phyloP scores from a whole-genome alignment of 345 rosid genomes.

The Lepidium africanum region DNA sequence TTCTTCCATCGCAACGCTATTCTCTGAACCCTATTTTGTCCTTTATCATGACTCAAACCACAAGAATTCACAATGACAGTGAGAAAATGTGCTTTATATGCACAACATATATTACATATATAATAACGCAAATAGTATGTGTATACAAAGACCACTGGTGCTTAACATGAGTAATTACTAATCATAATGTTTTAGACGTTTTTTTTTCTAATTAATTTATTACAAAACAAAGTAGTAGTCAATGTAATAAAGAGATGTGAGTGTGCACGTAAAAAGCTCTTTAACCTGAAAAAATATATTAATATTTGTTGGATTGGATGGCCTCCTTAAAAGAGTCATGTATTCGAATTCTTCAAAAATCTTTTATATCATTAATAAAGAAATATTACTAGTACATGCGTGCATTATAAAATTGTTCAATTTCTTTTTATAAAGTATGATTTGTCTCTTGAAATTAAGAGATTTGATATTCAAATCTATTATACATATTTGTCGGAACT shows the following conservation, averaged over 20 bases:
- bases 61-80: constrained; percentile 14
- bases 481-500: too few species aligned
- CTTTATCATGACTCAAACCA: constrained; percentile 25
- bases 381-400: constrained; percentile 14
- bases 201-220: not conserved
- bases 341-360: not conserved
- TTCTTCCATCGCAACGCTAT: constrained; percentile 28
- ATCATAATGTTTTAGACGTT: constrained; percentile 13
- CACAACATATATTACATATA: not conserved
- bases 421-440: not conserved
- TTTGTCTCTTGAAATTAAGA: not conserved
- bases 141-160: not conserved
- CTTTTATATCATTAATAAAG: not conserved
- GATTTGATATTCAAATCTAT: not conserved
- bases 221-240: constrained; percentile 6
- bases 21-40: constrained; percentile 23
- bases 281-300: not conserved
- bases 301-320: constrained; percentile 19
- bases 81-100: constrained; percentile 7
- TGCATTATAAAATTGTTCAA: constrained; percentile 6
- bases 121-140: not conserved
- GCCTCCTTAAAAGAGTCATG: constrained; percentile 24
- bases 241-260: not conserved
- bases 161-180: constrained; percentile 16
- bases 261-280: constrained; percentile 24